phyloP scores from a whole-genome alignment of 2,329 filamentous ascomycete species.

The Onygena corvina region DNA sequence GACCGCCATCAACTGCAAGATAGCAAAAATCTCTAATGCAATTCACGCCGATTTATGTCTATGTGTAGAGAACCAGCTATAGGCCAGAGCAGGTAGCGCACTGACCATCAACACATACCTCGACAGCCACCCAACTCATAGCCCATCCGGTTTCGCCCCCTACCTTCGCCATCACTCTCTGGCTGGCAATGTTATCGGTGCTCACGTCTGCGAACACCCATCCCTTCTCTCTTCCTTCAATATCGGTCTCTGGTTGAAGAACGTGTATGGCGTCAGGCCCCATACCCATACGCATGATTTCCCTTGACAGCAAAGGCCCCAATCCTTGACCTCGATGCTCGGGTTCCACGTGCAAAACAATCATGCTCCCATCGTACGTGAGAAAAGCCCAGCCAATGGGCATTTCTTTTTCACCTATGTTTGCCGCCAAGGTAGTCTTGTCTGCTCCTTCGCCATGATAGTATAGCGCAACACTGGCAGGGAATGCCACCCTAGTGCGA shows the following conservation, averaged over 20 bases:
- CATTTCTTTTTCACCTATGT: constrained; percentile 16
- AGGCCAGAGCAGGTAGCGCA: neutral
- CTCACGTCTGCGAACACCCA: constrained; percentile 33
- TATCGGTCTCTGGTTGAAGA: neutral
- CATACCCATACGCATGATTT: constrained; percentile 25
- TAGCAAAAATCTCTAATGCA: too few species aligned
- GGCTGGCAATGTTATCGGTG: constrained; percentile 27
- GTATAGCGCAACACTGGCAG: constrained; percentile 29
- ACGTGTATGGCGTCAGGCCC: constrained; percentile 15
- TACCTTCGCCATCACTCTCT: constrained; percentile 36
- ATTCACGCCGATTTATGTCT: too few species aligned
- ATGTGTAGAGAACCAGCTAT: neutral
- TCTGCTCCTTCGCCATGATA: constrained; percentile 4
- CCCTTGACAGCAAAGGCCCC: constrained; percentile 23
- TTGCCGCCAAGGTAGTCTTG: neutral
- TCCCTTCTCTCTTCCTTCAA: constrained; percentile 12
- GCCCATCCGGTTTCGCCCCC: constrained; percentile 28
- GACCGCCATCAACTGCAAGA: too few species aligned
- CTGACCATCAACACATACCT: constrained; percentile 14
- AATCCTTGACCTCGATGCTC: constrained; percentile 31
- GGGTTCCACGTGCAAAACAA: constrained; percentile 32
- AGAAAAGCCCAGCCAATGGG: constrained; percentile 34
- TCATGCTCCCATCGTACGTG: constrained; percentile 27
- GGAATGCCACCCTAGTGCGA: constrained; percentile 26
- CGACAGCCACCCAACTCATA: constrained; percentile 30